Evolutionary conservation across 75 land plant genomes (phyloP), one percentile per base, ranked within the genome.

Genomic region (Pinus albicaulis): DNA sequence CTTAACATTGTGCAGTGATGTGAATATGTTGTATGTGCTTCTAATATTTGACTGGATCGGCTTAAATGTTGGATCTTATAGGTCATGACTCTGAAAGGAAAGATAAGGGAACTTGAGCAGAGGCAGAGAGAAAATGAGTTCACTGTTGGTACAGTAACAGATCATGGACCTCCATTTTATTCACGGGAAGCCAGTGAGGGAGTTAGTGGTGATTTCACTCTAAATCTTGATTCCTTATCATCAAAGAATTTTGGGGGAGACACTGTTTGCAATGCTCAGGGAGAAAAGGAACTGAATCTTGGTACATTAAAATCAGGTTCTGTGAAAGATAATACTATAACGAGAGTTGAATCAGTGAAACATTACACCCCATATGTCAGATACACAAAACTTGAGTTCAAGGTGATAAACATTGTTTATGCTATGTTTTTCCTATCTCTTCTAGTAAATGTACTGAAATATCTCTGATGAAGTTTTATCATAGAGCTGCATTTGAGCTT

Each of bases 321-420:
- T n/a, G 71, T 20, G 41, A 36, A 68, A 63, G 52, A 63, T 53
- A 59, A 70, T 31, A 7, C 52, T 31, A 78, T 76, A 11, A 16
- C 48, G 25, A 65, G 81, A 41, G 41, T 72, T 63, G 79, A 75
- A 74, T 55, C 75, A 31, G 72, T 75, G 8, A 93, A 84, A 74
- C 82, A 87, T 53, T 89, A 89, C 71, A 90, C 89, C 8, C 99
- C 98, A 63, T 82, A 76, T 56, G 92, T 96, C 41, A 81, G 73
- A n/a, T 96, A 96, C 76, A 95, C 98, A 71, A 94, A 94, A 60
- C 95, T 96, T 81, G 84, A 82, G 55, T 96, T 96, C 63, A 81
- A 94, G 99, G 99, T 90, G 72, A 55, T 10, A 5, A 38, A 28
- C 13, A 3, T 28, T 14, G 25, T 68, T 53, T 57, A 24, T 71